A percentile compares a stretch with the other conserved stretches of the same genome.
Conservation (phyloP, 257 asterid species). For the Nicotiana tabacum region DNA sequence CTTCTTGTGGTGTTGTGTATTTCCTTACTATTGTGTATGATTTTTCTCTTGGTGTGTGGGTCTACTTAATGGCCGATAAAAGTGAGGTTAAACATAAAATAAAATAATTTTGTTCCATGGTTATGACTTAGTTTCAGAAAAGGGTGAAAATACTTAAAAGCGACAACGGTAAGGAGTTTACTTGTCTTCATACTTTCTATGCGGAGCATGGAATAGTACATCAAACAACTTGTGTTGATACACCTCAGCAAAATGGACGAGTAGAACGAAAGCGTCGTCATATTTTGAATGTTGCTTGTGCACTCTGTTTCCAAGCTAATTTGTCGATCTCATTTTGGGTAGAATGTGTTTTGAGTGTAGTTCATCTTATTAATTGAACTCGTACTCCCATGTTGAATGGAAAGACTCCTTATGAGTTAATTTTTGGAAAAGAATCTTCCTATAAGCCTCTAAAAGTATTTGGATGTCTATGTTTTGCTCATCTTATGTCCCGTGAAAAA, state of each 20-base stretch:
- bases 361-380: not conserved
- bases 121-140: not conserved
- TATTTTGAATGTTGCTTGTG: not conserved
- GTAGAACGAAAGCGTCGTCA: constrained; percentile 3
- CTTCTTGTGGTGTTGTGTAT: not conserved
- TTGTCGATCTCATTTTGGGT: not conserved
- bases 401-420: not conserved
- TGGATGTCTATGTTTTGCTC: not conserved
- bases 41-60: not conserved
- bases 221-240: not conserved
- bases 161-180: not conserved
- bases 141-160: not conserved
- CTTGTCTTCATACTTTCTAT: not conserved
- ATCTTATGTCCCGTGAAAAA: not conserved
- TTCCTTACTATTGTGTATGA: not conserved
- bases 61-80: not conserved
- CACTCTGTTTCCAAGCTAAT: not conserved
- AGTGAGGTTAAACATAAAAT: too few relatives aligned
- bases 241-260: constrained; percentile 1
- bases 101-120: not conserved
- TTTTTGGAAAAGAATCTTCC: not conserved
- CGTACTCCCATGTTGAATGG: not conserved
- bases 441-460: not conserved
- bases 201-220: not conserved
- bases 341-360: not conserved